phyloP scores from a whole-genome alignment of 306 rosid genomes.

The Cicer pinnatifidum region DNA sequence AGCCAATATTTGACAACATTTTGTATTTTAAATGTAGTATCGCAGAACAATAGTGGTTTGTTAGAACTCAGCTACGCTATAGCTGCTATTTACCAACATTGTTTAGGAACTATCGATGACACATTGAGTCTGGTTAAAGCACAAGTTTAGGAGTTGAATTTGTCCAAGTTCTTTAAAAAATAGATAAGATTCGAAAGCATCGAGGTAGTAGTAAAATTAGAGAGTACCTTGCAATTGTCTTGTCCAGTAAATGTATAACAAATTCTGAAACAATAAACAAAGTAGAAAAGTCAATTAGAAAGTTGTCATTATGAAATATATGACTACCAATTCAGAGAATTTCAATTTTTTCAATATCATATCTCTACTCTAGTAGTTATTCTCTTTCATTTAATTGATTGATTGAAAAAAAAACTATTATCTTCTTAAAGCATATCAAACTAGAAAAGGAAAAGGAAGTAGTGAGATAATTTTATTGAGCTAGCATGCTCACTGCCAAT shows the following conservation, averaged over 20 bases:
- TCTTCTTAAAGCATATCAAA: slow-evolving; percentile 6
- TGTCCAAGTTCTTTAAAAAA: not conserved
- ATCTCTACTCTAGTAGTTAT: slow-evolving; percentile 17
- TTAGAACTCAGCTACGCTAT: too few relatives aligned
- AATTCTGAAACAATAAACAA: slow-evolving; percentile 66
- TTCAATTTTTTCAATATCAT: slow-evolving; percentile 25
- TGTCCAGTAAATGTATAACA: slow-evolving; percentile 73
- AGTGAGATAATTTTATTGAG: slow-evolving; percentile 15
- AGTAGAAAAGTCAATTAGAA: slow-evolving; percentile 34
- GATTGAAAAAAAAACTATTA: not conserved
- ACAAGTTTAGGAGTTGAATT: too few relatives aligned
- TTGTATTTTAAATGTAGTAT: too few relatives aligned
- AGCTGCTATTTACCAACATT: too few relatives aligned
- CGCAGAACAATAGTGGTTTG: too few relatives aligned
- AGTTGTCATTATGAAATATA: not conserved
- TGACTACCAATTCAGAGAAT: slow-evolving; percentile 3
- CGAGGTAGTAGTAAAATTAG: slow-evolving; percentile 36
- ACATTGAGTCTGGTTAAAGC: too few relatives aligned
- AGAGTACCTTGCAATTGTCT: slow-evolving; percentile 77
- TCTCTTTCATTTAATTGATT: slow-evolving; percentile 7
- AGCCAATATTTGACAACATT: too few relatives aligned
- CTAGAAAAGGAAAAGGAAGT: not conserved
- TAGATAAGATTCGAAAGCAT: slow-evolving; percentile 3
- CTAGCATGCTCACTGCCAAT: not conserved
- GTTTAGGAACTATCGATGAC: too few relatives aligned